Percentiles rank a stretch among this genome's conserved stretches.
Evolutionary conservation across 129 eudicot genomes (phyloP).

Genomic region (Tanacetum coccineum): DNA sequence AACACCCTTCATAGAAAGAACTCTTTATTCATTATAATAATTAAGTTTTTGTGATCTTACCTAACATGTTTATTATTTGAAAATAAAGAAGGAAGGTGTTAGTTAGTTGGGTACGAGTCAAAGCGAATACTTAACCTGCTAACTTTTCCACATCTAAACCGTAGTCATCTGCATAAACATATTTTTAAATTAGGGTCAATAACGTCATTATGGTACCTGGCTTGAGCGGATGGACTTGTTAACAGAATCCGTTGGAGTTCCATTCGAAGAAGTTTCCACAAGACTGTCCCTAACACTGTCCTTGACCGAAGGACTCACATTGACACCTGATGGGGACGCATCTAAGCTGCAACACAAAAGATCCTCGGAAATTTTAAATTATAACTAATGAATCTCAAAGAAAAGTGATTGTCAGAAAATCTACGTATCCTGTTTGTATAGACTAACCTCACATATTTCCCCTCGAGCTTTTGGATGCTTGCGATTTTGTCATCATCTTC

Average conservation of each 20-base stretch:
- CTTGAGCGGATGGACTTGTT: slow-evolving; percentile 34
- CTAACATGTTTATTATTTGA: too few species aligned
- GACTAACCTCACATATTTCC: slow-evolving; percentile 70
- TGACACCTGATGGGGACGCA: slow-evolving; percentile 73
- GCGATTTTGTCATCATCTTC: slow-evolving; percentile 79
- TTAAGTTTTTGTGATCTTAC: too few species aligned
- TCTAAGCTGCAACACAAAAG: slow-evolving; percentile 49
- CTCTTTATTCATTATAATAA: too few species aligned
- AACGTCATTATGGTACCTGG: slow-evolving; percentile 41
- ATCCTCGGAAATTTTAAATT: background rate
- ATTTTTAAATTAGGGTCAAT: slow-evolving; percentile 10
- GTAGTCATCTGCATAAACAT: too few species aligned
- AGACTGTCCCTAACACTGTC: slow-evolving; percentile 26
- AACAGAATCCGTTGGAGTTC: slow-evolving; percentile 25
- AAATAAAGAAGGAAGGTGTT: too few species aligned
- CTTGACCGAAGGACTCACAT: slow-evolving; percentile 36
- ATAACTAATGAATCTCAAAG: background rate
- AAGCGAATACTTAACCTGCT: too few species aligned
- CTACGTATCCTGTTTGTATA: slow-evolving; percentile 4
- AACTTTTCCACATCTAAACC: too few species aligned
- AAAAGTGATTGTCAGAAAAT: background rate
- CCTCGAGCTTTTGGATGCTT: slow-evolving; percentile 46
- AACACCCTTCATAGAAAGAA: slow-evolving; percentile 37
- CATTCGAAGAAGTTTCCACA: slow-evolving; percentile 28
- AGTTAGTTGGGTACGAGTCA: too few species aligned